These are phyloP conservation scores for Yamadazyma buinensis DNA, from an alignment of 1,139 yeast genomes.

Conservation along the genomic window DNA sequence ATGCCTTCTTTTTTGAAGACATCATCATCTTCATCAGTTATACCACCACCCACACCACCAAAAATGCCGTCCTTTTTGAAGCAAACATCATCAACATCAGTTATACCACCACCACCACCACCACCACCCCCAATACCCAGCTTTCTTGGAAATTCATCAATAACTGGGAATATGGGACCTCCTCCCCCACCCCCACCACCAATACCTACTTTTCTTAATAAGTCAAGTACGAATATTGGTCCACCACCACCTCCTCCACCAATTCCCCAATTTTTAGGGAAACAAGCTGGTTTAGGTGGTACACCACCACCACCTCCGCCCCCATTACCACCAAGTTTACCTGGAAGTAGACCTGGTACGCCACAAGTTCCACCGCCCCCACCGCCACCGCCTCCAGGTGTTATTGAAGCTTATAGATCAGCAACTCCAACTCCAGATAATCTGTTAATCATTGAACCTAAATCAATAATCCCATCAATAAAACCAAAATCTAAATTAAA, in stretches of 20 bases:
- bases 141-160: no score
- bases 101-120: conserved; percentile 24
- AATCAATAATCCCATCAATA: conserved; percentile 17
- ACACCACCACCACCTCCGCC: conserved; percentile 19
- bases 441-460: conserved; percentile 6
- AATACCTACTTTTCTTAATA: conserved; percentile 16
- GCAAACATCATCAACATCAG: conserved; percentile 13
- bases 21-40: conserved; percentile 19
- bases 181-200: conserved; percentile 25
- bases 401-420: conserved; percentile 4
- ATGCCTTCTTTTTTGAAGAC: conserved; percentile 33
- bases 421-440: conserved; percentile 9
- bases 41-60: conserved; percentile 27
- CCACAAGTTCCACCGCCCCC: conserved; percentile 22
- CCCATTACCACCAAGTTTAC: conserved; percentile 11
- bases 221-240: conserved; percentile 9
- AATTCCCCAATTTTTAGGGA: conserved; percentile 4
- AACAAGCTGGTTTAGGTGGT: conserved; percentile 20
- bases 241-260: conserved; percentile 23
- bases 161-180: no score
- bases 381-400: conserved; percentile 9
- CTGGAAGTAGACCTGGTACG: conserved; percentile 23
- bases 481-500: conserved; percentile 69
- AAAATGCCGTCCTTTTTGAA: conserved; percentile 7
- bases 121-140: conserved; percentile 17